Conservation (phyloP, 495 filamentous ascomycete genomes). For the Amniculicola lignicola region DNA sequence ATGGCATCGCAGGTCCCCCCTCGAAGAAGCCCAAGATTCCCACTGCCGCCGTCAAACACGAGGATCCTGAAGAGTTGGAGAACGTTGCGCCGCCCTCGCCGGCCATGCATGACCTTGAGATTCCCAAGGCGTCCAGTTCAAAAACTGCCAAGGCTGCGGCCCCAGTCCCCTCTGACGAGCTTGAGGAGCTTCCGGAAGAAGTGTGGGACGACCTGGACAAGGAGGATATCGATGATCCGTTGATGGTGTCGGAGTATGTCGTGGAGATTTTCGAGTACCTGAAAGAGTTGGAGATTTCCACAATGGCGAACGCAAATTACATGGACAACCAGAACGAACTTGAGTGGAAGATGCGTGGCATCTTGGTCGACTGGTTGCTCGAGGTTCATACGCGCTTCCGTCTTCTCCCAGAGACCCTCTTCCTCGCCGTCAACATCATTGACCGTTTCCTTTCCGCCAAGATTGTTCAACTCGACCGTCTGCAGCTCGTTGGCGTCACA, state of each 20-base stretch:
- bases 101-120: too few species aligned
- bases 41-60: slow-evolving; percentile 50
- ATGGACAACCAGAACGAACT: slow-evolving; percentile 91
- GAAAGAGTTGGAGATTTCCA: slow-evolving; percentile 75
- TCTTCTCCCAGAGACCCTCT: slow-evolving; percentile 94
- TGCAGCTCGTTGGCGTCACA: slow-evolving; percentile 94
- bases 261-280: slow-evolving; percentile 97
- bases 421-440: slow-evolving; percentile 96
- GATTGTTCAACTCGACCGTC: slow-evolving; percentile 87
- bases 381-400: slow-evolving; percentile 97
- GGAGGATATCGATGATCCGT: slow-evolving; percentile 86
- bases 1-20: slow-evolving; percentile 57
- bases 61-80: slow-evolving; percentile 56
- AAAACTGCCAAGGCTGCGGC: slow-evolving; percentile 9
- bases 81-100: slow-evolving; percentile 50
- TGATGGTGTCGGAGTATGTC: slow-evolving; percentile 98
- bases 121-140: too few species aligned
- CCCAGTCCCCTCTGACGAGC: slow-evolving; percentile 8
- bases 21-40: slow-evolving; percentile 61
- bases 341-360: slow-evolving; percentile 98
- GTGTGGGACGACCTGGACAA: slow-evolving; percentile 63
- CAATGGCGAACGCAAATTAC: slow-evolving; percentile 86
- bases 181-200: slow-evolving; percentile 44
- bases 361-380: slow-evolving; percentile 96
- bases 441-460: slow-evolving; percentile 94